Base-by-base conservation (phyloP, 2,329 filamentous ascomycete genomes). In the Diplodia scrobiculata region DNA sequence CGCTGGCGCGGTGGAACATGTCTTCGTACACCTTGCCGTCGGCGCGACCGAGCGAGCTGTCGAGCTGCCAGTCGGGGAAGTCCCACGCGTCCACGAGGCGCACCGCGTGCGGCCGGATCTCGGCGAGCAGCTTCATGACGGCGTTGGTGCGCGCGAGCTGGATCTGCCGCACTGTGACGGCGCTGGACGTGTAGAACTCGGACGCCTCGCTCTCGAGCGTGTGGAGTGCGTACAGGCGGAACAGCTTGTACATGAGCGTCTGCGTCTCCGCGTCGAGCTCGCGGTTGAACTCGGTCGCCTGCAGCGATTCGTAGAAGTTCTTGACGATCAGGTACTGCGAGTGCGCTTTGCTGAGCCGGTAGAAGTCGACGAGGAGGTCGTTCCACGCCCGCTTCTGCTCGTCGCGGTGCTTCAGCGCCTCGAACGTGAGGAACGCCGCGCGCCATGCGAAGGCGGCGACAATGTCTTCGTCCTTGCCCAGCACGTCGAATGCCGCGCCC, bases 1-100 rank as follows among this genome's bases (percentile, higher is more conserved):
- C 84, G 68, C 85, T 88, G 0, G 90, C 90, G 14, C 90, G 80
- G 72, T 87, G 81, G 78, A 92, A 92, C 80, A 92, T 82, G 71
- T 92, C 90, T 75, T 91, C 88, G 71, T 92, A 92, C 1, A 92
- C 90, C 71, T 89, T 87, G 21, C 90, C 90, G 68, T 92, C 90
- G 51, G 84, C 85, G 1, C 89, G 81, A 1, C 90, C 90, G 47
- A 92, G 76, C 67, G 85, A 87, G 71, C 85, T 88, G 74, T 92
- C 89, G 1, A 92, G 83, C 71, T 91, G 88, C 88, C 88, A 92
- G 74, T 92, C 90, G 1, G 89, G 87, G 77, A 92, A 91, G 68
- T 86, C 85, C 90, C 90, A 92, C 0, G 87, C 81, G 72, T 92
- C 90, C 0, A 91, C 89, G 11, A 92, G 79, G 11, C 85, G 78